phyloP scores from a whole-genome alignment of 2,329 filamentous ascomycete species.

The Ophioceras dolichostomum region DNA sequence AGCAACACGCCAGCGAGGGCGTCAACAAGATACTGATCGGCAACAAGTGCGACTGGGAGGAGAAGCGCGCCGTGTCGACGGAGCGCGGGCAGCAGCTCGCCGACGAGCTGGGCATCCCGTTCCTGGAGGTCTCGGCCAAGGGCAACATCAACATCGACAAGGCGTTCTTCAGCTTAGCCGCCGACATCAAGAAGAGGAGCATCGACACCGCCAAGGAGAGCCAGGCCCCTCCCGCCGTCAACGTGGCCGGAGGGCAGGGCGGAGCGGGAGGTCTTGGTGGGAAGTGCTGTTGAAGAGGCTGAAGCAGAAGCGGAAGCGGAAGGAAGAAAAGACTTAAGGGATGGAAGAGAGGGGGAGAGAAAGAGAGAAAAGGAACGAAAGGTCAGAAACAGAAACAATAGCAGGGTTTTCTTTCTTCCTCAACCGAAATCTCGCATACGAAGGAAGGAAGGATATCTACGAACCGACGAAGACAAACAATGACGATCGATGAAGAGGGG shows the following conservation, averaged over 20 bases:
- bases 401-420: too few species aligned
- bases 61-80: conserved; percentile 89
- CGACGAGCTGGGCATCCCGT: conserved; percentile 92
- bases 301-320: too few species aligned
- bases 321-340: too few species aligned
- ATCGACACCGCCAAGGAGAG: conserved; percentile 83
- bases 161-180: conserved; percentile 89
- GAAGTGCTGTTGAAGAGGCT: conserved; percentile 64
- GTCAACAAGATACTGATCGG: conserved; percentile 99
- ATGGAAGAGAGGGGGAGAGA: too few species aligned
- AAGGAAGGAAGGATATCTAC: too few species aligned
- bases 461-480: too few species aligned
- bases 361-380: too few species aligned
- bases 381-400: too few species aligned
- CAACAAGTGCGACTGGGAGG: conserved; percentile 99
- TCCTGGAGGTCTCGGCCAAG: conserved; percentile 97
- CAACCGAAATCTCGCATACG: too few species aligned
- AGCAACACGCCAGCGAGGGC: conserved; percentile 94
- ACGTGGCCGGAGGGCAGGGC: conserved; percentile 44
- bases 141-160: conserved; percentile 99
- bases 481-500: too few species aligned
- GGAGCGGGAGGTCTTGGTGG: conserved; percentile 40
- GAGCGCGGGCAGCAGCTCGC: conserved; percentile 89
- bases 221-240: conserved; percentile 45
- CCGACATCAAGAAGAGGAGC: conserved; percentile 96